Evolutionary conservation across 2,329 filamentous ascomycete genomes (phyloP).

Genomic region (Fusarium staphyleae): DNA sequence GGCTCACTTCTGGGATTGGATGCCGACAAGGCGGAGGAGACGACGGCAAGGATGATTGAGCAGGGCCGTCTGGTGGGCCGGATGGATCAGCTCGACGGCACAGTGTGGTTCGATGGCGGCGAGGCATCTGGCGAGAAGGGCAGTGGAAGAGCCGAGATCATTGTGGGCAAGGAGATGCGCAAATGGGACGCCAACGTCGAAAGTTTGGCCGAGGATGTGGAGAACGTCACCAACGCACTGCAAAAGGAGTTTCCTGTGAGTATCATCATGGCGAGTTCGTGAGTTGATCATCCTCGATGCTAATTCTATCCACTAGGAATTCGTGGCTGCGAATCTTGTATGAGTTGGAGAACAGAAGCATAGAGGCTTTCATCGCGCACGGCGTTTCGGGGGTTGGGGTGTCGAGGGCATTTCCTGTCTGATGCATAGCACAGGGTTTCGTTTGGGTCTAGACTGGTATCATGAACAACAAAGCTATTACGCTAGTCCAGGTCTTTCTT

Average conservation of each 20-base stretch:
- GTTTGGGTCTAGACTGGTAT: constrained; percentile 29
- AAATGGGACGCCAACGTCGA: constrained; percentile 92
- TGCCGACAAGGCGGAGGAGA: constrained; percentile 84
- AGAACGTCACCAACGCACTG: constrained; percentile 82
- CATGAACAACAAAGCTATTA: constrained; percentile 12
- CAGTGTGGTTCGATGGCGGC: constrained; percentile 84
- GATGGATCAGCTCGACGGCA: constrained; percentile 91
- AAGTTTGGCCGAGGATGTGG: constrained; percentile 85
- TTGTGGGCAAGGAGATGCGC: constrained; percentile 74
- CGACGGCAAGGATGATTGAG: constrained; percentile 94
- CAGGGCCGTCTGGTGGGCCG: constrained; percentile 85
- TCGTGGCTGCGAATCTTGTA: constrained; percentile 61
- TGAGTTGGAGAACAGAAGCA: constrained; percentile 28
- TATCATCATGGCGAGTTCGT: constrained; percentile 5
- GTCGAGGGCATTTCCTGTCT: constrained; percentile 24
- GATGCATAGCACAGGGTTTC: constrained; percentile 29
- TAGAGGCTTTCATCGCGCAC: constrained; percentile 31
- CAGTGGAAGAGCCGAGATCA: constrained; percentile 68
- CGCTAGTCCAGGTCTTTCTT: constrained; percentile 58
- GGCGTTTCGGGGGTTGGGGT: constrained; percentile 36
- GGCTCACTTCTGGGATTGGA: constrained; percentile 80
- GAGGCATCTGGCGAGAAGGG: constrained; percentile 74
- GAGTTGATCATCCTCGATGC: background rate
- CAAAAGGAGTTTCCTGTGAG: constrained; percentile 78
- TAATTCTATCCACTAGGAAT: constrained; percentile 52